Percentiles rank a stretch among this genome's conserved stretches.
Evolutionary conservation across 495 filamentous ascomycete species (phyloP).

Genomic region (Penicillium tannophilum): DNA sequence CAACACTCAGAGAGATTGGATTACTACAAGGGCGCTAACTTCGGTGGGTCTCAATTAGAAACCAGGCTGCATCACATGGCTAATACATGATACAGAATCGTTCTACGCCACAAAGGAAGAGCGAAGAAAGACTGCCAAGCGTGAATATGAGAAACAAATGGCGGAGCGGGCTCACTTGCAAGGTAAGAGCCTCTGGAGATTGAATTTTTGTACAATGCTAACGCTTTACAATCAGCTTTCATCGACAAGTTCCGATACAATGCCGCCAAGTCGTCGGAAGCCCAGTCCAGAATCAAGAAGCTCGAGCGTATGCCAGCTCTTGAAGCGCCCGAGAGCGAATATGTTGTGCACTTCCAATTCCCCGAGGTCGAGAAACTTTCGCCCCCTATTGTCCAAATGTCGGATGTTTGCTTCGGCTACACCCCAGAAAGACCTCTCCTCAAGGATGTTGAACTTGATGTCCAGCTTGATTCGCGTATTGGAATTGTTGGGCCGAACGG

Average conservation of each 20-base stretch:
- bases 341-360: constrained; percentile 96
- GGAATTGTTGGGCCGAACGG: constrained; percentile 99
- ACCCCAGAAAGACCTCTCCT: constrained; percentile 77
- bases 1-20: constrained; percentile 96
- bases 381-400: constrained; percentile 98
- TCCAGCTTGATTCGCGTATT: constrained; percentile 96
- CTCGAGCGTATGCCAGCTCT: constrained; percentile 94
- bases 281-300: constrained; percentile 98
- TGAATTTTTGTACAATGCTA: constrained; percentile 8
- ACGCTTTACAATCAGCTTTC: constrained; percentile 59
- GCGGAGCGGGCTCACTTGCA: constrained; percentile 85
- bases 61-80: background rate
- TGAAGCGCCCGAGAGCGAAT: constrained; percentile 88
- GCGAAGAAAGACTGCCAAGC: constrained; percentile 91
- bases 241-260: constrained; percentile 99
- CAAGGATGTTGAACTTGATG: constrained; percentile 85
- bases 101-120: constrained; percentile 99
- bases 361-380: constrained; percentile 97
- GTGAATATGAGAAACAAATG: constrained; percentile 99
- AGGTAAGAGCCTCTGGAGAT: constrained; percentile 33
- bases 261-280: constrained; percentile 97
- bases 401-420: constrained; percentile 89
- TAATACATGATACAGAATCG: constrained; percentile 59
- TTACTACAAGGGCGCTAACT: constrained; percentile 98
- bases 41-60: constrained; percentile 49